These are phyloP conservation scores for Abelmoschus esculentus DNA, from an alignment of 345 rosid species.

Conservation along the genomic window DNA sequence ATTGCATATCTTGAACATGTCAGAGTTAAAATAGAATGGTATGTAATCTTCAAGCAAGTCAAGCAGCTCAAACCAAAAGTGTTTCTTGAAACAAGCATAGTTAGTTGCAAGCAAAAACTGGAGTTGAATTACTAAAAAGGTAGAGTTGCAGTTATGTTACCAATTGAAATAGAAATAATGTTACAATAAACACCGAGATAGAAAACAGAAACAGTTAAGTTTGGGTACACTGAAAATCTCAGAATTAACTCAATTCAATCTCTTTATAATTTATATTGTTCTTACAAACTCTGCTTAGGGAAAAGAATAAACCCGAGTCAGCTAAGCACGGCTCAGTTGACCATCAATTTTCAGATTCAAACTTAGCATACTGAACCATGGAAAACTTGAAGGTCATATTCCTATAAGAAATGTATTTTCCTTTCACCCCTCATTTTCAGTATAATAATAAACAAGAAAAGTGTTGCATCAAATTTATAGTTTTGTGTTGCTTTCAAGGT, in stretches of 20 bases:
- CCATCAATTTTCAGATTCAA: neutral
- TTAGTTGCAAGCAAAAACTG: neutral
- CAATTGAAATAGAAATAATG: neutral
- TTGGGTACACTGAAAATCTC: neutral
- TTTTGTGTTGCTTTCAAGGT: neutral
- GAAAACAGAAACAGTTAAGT: neutral
- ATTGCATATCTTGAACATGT: neutral
- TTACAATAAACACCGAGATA: neutral
- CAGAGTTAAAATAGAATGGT: neutral
- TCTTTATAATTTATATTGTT: neutral
- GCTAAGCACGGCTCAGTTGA: neutral
- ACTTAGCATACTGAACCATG: neutral
- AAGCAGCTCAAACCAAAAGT: neutral
- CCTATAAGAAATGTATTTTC: neutral
- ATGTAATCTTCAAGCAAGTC: neutral
- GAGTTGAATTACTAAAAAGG: neutral
- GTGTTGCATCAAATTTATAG: neutral
- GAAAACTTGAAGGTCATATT: neutral
- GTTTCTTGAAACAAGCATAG: neutral
- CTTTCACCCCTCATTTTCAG: neutral
- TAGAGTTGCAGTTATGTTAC: neutral
- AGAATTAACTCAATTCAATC: slow-evolving; percentile 7
- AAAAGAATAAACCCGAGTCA: slow-evolving; percentile 1
- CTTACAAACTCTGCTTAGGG: neutral
- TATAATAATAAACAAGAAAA: neutral